phyloP scores from a whole-genome alignment of 148 eudicot genomes.

The Vaccinium macrocarpon region DNA sequence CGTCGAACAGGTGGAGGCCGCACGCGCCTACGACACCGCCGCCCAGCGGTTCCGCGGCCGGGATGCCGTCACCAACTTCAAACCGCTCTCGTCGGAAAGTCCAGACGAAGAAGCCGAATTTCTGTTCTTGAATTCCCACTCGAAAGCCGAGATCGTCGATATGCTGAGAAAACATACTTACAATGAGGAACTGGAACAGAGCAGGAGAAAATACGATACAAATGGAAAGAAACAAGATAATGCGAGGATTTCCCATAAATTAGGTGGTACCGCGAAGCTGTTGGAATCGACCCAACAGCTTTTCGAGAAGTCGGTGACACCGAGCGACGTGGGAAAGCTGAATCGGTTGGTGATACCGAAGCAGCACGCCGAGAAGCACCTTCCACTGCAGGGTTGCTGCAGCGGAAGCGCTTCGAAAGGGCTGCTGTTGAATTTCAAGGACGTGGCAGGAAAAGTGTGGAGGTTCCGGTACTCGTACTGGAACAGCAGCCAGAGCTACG shows the following conservation, averaged over 20 bases:
- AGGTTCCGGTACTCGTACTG: constrained; percentile 86
- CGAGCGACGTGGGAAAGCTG: constrained; percentile 84
- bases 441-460: constrained; percentile 63
- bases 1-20: constrained; percentile 82
- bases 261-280: constrained; percentile 2
- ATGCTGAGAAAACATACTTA: constrained; percentile 82
- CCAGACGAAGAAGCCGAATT: constrained; percentile 29
- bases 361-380: constrained; percentile 86
- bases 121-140: constrained; percentile 46
- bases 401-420: constrained; percentile 47
- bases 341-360: constrained; percentile 83
- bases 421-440: constrained; percentile 71
- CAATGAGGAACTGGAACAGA: constrained; percentile 72
- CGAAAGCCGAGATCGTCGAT: constrained; percentile 72
- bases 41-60: constrained; percentile 90
- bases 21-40: constrained; percentile 77
- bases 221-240: not conserved
- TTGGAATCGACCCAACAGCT: constrained; percentile 41
- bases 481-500: constrained; percentile 89
- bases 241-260: not conserved
- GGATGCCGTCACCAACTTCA: constrained; percentile 84
- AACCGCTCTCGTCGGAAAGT: constrained; percentile 28
- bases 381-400: constrained; percentile 39
- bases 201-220: constrained; percentile 21
- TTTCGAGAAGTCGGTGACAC: constrained; percentile 77